These are phyloP conservation scores for Acacia concinna DNA, from an alignment of 331 rosid genomes.

Conservation along the genomic window DNA sequence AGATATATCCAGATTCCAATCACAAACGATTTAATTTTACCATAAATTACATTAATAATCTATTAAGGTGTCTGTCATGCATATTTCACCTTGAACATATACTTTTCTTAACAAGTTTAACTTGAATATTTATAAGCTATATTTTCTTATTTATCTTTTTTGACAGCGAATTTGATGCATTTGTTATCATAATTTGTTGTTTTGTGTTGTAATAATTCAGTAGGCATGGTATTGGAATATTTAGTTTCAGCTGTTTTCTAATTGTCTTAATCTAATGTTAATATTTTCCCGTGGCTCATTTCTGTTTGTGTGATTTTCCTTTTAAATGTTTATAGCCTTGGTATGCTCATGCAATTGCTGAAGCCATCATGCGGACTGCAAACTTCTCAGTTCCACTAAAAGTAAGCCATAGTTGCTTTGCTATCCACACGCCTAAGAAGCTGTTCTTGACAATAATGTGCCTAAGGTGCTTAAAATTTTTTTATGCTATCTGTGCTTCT, in stretches of 20 bases:
- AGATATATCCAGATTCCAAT: background rate
- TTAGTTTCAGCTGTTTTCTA: background rate
- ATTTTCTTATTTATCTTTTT: background rate
- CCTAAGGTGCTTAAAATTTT: background rate
- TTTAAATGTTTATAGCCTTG: conserved; percentile 64
- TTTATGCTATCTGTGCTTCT: conserved; percentile 24
- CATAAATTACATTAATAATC: background rate
- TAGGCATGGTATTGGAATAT: conserved; percentile 10
- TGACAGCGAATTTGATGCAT: background rate
- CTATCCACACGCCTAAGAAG: conserved; percentile 3
- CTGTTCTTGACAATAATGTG: background rate
- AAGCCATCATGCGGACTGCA: conserved; percentile 97
- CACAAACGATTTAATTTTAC: background rate
- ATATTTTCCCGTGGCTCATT: conserved; percentile 23
- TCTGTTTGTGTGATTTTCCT: background rate
- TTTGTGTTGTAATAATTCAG: background rate
- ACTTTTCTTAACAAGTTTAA: background rate
- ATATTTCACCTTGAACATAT: background rate
- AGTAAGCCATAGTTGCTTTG: conserved; percentile 53
- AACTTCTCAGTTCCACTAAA: conserved; percentile 90
- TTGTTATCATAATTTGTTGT: background rate
- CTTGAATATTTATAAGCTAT: background rate
- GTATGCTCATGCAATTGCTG: conserved; percentile 98
- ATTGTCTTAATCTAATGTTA: background rate
- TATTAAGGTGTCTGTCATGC: background rate